Evolutionary conservation across 352 stramenopile genomes (phyloP), one percentile per base, ranked within the genome.

Genomic region (Pythium monospermum): DNA sequence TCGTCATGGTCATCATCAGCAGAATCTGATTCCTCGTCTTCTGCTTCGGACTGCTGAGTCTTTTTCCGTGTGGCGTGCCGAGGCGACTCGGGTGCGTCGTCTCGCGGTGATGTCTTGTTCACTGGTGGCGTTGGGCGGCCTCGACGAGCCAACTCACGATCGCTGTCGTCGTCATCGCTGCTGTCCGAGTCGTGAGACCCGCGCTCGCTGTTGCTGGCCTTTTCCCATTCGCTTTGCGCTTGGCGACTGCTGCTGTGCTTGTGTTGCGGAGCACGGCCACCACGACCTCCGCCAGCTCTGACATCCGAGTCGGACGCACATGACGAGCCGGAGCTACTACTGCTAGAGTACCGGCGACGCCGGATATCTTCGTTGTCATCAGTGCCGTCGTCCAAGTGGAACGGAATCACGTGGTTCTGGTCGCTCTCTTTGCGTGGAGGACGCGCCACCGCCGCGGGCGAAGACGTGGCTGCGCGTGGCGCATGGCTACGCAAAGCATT

Each of bases 381-480:
- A 0, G 70, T 72, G 21, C 68, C 71, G 7, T 72, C 66, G 43
- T 84, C 75, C 21, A 83, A 25, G 2, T 66, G 51, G 49, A 86
- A 88, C 6, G 72, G 74, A 7, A 80, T 54, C 22, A 88, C 77
- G 35, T 88, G 74, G 57, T 83, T 85, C 41, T 78, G 46, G 22
- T 30, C 16, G 33, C n/a, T n/a, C n/a, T n/a, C n/a, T 51, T 28
- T 19, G 49, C 35, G 15, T 35, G 31, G 25, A 25, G 48, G 57
- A 16, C 43, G 13, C 43, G 26, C 43, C 19, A 13, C 22, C 8
- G 16, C 43, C 13, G 13, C 19, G 22, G 13, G n/a, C n/a, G n/a
- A n/a, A 15, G 30, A 13, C 21, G 6, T 37, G 43, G 16, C 16
- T 15, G 5, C 10, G 19, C 25, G 40, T n/a, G 40, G 30, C 25